Evolutionary conservation across 371 early-diverging fungal species (phyloP).

Genomic region (Conidiobolus incongruus): DNA sequence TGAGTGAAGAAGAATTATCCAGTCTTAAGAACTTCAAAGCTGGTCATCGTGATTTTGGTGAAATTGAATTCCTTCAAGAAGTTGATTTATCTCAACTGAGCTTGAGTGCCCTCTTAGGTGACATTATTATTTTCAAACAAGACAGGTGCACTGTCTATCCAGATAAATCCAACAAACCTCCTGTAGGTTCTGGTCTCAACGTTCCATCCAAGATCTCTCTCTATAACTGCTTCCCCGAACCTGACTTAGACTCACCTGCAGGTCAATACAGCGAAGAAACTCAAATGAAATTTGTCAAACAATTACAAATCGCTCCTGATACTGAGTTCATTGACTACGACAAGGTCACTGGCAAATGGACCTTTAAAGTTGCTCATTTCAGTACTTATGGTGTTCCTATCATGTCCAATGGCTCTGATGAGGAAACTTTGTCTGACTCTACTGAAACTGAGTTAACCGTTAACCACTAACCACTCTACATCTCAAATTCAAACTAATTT

Average conservation of each 20-base stretch:
- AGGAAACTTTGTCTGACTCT: no score
- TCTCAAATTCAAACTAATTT: no score
- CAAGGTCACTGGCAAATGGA: constrained; percentile 56
- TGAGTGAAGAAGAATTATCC: no score
- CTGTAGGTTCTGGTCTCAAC: constrained; percentile 69
- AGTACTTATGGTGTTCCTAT: constrained; percentile 31
- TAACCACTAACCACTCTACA: no score
- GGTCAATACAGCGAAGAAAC: constrained; percentile 40
- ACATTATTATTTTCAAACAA: constrained; percentile 41
- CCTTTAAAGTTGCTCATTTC: constrained; percentile 72
- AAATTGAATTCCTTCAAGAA: no score
- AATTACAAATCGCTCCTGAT: constrained; percentile 33
- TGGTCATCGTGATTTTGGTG: no score
- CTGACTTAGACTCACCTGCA: constrained; percentile 42
- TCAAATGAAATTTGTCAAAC: constrained; percentile 36
- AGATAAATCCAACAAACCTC: constrained; percentile 44
- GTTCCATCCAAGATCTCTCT: constrained; percentile 63
- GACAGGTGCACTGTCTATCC: constrained; percentile 63
- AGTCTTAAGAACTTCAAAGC: no score
- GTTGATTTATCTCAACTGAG: background rate
- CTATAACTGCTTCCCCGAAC: constrained; percentile 54
- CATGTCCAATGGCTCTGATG: constrained; percentile 7
- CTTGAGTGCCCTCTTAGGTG: constrained; percentile 54
- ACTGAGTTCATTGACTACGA: constrained; percentile 61
- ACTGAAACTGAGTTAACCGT: no score